These are phyloP conservation scores for Aspergillus tanneri DNA, from an alignment of 2,329 filamentous ascomycete genomes.

Conservation along the genomic window DNA sequence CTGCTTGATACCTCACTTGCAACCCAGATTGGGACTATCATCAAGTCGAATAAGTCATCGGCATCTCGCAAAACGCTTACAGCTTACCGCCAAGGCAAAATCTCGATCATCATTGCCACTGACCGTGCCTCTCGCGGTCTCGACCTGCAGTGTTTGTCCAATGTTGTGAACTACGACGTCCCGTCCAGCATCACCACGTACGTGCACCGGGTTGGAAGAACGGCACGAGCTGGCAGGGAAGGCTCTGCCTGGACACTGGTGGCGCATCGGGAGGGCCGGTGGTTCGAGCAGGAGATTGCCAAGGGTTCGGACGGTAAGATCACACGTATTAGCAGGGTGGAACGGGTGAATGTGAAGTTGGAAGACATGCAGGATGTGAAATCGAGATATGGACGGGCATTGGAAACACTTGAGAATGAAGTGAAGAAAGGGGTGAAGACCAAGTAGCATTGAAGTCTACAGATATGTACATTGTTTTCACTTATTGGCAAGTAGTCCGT, in stretches of 20 bases:
- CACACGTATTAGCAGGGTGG: slow-evolving; percentile 28
- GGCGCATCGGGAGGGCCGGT: slow-evolving; percentile 75
- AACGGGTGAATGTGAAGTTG: slow-evolving; percentile 33
- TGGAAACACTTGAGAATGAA: slow-evolving; percentile 40
- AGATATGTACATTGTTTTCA: too few species aligned
- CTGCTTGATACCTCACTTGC: slow-evolving; percentile 63
- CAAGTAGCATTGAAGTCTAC: too few species aligned
- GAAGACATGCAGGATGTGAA: slow-evolving; percentile 30
- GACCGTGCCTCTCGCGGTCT: slow-evolving; percentile 92
- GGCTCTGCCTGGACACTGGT: slow-evolving; percentile 87
- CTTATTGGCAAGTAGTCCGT: too few species aligned
- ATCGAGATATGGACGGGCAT: slow-evolving; percentile 33
- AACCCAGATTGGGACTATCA: slow-evolving; percentile 65
- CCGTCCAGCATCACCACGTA: slow-evolving; percentile 79
- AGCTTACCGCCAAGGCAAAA: slow-evolving; percentile 61
- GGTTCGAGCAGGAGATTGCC: slow-evolving; percentile 87
- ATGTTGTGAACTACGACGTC: slow-evolving; percentile 93
- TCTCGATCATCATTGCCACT: slow-evolving; percentile 80
- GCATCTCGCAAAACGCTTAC: slow-evolving; percentile 66
- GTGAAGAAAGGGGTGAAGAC: slow-evolving; percentile 27
- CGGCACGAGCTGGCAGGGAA: slow-evolving; percentile 72
- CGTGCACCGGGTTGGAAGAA: slow-evolving; percentile 87
- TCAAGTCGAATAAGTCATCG: slow-evolving; percentile 73
- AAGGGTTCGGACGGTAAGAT: slow-evolving; percentile 42
- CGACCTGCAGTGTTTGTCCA: slow-evolving; percentile 73